phyloP scores from a whole-genome alignment of 78 protist genomes.

The Dictyostelium discoideum region DNA sequence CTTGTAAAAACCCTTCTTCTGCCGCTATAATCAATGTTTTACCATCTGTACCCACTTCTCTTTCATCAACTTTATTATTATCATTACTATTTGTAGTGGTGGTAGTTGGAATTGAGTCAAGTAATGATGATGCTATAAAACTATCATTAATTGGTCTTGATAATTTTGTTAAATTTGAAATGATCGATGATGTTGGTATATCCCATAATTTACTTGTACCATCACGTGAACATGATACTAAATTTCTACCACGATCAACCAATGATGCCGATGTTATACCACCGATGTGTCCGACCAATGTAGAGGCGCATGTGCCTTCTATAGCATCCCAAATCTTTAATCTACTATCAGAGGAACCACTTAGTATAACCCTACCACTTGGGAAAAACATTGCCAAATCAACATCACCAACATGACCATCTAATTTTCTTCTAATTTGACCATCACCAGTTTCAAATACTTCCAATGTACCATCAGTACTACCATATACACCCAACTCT shows the following conservation, averaged over 20 bases:
- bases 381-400: conserved; percentile 72
- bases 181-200: conserved; percentile 39
- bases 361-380: conserved; percentile 64
- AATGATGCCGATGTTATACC: conserved; percentile 61
- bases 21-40: conserved; percentile 29
- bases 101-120: background rate
- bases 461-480: conserved; percentile 66
- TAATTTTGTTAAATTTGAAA: conserved; percentile 7
- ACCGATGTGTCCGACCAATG: conserved; percentile 56
- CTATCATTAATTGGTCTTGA: conserved; percentile 67
- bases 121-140: conserved; percentile 22
- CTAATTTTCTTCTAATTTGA: conserved; percentile 66
- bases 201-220: conserved; percentile 74
- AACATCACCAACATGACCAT: conserved; percentile 84
- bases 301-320: conserved; percentile 76
- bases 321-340: conserved; percentile 79
- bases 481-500: conserved; percentile 53
- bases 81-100: background rate
- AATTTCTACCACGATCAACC: conserved; percentile 73
- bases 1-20: conserved; percentile 59
- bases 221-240: conserved; percentile 74
- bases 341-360: conserved; percentile 72
- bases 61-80: conserved; percentile 16
- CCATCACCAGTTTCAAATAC: conserved; percentile 67
- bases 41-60: conserved; percentile 76